Conservation (phyloP, 148 eudicot genomes). For the Chenopodium berlandieri region DNA sequence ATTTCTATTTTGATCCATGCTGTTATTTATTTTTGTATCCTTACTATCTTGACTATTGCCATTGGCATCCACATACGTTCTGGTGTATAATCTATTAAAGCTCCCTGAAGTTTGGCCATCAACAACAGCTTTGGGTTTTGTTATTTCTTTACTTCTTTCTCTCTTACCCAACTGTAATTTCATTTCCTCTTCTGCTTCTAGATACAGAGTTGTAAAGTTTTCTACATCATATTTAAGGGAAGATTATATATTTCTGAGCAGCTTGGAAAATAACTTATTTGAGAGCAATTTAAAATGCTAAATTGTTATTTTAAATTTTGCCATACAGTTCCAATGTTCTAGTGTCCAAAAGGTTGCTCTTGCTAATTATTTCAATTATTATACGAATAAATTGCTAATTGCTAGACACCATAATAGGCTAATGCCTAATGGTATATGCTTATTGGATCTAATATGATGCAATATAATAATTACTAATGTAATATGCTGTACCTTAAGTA, state of each 20-base stretch:
- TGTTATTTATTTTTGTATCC: conserved; percentile 59
- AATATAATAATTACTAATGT: too few species aligned
- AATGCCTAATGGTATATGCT: too few species aligned
- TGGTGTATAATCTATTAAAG: background rate
- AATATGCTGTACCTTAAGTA: too few species aligned
- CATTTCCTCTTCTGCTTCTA: background rate
- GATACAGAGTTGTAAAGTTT: conserved; percentile 20
- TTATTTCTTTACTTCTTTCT: background rate
- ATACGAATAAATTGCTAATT: too few species aligned
- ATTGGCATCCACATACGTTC: conserved; percentile 63
- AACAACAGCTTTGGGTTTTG: background rate
- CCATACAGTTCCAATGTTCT: too few species aligned
- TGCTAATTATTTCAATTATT: too few species aligned
- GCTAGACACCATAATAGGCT: too few species aligned
- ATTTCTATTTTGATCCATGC: conserved; percentile 72
- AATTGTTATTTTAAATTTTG: too few species aligned
- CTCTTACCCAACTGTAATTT: conserved; percentile 14
- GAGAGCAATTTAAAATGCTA: too few species aligned
- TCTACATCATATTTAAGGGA: background rate
- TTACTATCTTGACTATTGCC: conserved; percentile 60
- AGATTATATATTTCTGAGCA: background rate
- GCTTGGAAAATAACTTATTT: too few species aligned
- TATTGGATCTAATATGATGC: too few species aligned
- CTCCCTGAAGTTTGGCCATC: background rate
- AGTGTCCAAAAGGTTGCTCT: too few species aligned